phyloP scores from a whole-genome alignment of 2,329 filamentous ascomycete species.

The Aureobasidium leucospermi region DNA sequence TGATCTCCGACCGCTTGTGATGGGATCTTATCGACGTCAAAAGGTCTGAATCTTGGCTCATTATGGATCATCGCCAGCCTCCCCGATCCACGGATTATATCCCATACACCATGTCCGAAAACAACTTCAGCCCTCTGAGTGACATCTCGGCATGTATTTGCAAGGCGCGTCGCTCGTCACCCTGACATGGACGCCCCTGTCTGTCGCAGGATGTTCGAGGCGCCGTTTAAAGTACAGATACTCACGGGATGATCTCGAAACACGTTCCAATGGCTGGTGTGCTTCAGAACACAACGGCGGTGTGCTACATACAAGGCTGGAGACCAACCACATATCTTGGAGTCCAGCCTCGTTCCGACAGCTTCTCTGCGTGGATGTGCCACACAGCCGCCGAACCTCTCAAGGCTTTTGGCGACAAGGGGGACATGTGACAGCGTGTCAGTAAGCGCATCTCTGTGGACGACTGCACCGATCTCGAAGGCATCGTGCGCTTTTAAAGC shows the following conservation, averaged over 20 bases:
- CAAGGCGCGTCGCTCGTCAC: not conserved
- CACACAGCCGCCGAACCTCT: too few relatives aligned
- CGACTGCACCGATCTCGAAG: too few relatives aligned
- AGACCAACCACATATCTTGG: too few relatives aligned
- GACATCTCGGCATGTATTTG: not conserved
- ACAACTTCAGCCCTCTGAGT: not conserved
- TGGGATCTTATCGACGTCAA: slow-evolving; percentile 2
- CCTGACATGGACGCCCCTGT: not conserved
- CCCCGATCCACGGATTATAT: not conserved
- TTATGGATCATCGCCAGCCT: not conserved
- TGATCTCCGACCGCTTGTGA: not conserved
- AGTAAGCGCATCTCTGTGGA: too few relatives aligned
- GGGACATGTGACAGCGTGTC: too few relatives aligned
- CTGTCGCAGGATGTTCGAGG: not conserved
- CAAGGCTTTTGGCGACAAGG: too few relatives aligned
- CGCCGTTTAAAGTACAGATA: not conserved
- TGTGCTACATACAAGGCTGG: not conserved
- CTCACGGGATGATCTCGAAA: slow-evolving; percentile 4
- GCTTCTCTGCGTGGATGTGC: too few relatives aligned
- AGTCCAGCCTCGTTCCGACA: too few relatives aligned
- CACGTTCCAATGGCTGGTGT: not conserved
- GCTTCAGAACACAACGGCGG: slow-evolving; percentile 1
- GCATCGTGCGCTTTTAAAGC: too few relatives aligned
- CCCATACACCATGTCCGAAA: not conserved
- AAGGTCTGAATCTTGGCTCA: not conserved